Percentiles rank a stretch among this genome's conserved stretches.
phyloP scores from a whole-genome alignment of 2,329 filamentous ascomycete genomes.

The Claviceps humidiphila region DNA sequence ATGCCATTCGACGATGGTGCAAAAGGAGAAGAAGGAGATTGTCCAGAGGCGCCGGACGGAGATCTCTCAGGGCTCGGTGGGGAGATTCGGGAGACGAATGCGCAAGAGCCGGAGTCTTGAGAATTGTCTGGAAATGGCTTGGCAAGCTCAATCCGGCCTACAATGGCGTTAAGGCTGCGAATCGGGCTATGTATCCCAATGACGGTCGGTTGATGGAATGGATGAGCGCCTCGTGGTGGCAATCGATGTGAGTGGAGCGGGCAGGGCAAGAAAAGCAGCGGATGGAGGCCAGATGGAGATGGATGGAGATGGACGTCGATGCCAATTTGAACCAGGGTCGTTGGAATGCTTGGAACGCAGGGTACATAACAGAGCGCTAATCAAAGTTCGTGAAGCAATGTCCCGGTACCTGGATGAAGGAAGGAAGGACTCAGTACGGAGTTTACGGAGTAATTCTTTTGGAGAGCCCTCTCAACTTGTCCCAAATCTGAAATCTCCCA shows the following conservation, averaged over 20 bases:
- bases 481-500: too few species aligned
- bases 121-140: not conserved
- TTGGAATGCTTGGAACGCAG: not conserved
- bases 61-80: not conserved
- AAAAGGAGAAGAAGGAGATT: not conserved
- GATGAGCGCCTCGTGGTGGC: not conserved
- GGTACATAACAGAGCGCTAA: not conserved
- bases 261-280: not conserved
- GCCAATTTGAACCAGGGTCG: not conserved
- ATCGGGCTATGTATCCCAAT: not conserved
- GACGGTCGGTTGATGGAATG: not conserved
- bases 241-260: not conserved
- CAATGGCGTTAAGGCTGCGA: not conserved
- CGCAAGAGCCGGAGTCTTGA: not conserved
- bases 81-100: not conserved
- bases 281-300: not conserved
- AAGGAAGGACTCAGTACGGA: not conserved
- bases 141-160: not conserved
- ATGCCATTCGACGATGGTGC: not conserved
- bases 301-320: not conserved
- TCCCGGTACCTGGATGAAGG: not conserved
- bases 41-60: not conserved
- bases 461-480: too few species aligned
- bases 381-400: not conserved
- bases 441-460: too few species aligned